Conservation (phyloP, 192 early-diverging fungal species). For the Globomyces pollinis-pini region DNA sequence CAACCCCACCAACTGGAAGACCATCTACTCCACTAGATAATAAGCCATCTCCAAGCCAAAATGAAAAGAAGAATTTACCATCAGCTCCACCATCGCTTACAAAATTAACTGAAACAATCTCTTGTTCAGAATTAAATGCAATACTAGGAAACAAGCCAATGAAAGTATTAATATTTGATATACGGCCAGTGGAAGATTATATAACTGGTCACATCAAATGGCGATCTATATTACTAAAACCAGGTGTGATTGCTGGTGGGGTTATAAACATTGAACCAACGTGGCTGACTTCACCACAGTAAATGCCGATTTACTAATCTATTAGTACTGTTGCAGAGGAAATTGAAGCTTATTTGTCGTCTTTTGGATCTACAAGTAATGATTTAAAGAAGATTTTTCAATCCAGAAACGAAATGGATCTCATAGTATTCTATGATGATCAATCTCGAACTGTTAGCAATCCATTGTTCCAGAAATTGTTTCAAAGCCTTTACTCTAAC, state of each 20-base stretch:
- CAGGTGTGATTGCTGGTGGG: constrained; percentile 11
- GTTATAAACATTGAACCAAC: constrained; percentile 72
- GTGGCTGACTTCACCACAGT: constrained; percentile 15
- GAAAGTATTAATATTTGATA: constrained; percentile 61
- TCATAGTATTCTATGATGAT: constrained; percentile 1
- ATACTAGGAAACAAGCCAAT: constrained; percentile 4
- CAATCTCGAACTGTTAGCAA: no score
- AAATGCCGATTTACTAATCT: neutral
- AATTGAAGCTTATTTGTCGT: constrained; percentile 13
- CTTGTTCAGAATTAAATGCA: constrained; percentile 16
- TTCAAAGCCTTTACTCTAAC: constrained; percentile 39
- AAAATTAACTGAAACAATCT: constrained; percentile 10
- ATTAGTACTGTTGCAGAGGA: constrained; percentile 6
- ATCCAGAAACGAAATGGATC: constrained; percentile 53
- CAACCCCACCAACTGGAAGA: no score
- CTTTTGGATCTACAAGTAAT: constrained; percentile 33
- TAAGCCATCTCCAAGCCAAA: constrained; percentile 4
- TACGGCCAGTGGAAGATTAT: constrained; percentile 64
- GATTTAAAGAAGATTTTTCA: constrained; percentile 54
- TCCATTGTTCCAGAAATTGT: neutral
- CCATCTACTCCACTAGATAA: neutral
- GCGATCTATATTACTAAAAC: constrained; percentile 16
- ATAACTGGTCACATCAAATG: constrained; percentile 61
- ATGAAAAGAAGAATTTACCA: neutral
- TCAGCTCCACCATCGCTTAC: neutral